Evolutionary conservation across 73 alveolate genomes (phyloP).

Genomic region (Paramecium octaurelia): DNA sequence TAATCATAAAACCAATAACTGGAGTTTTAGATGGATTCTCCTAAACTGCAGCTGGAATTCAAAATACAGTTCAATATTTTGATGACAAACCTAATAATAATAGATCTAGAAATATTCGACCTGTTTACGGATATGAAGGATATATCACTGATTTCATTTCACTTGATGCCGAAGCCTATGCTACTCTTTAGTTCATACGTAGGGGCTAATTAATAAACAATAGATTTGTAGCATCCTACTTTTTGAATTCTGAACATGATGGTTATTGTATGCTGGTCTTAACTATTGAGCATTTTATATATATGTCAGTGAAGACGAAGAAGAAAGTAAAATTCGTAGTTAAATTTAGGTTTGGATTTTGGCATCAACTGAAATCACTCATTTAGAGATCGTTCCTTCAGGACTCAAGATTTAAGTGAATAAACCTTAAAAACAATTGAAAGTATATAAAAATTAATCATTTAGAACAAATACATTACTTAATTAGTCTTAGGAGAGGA

Average conservation of each 20-base stretch:
- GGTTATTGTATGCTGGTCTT: background rate
- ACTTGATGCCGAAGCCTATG: constrained; percentile 48
- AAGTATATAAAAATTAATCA: background rate
- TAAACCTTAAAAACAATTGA: background rate
- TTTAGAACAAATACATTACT: background rate
- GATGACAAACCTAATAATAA: constrained; percentile 54
- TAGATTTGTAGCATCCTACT: background rate
- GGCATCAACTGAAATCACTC: background rate
- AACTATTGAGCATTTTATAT: background rate
- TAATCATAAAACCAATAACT: constrained; percentile 53
- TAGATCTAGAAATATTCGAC: constrained; percentile 50
- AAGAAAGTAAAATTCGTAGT: background rate
- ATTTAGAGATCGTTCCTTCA: background rate
- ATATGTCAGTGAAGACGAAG: background rate
- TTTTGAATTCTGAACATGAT: background rate
- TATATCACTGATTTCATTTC: background rate
- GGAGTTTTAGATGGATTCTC: constrained; percentile 53
- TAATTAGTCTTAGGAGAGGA: background rate
- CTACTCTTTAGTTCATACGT: background rate
- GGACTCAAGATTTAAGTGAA: background rate
- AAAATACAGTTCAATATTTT: background rate
- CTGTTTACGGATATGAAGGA: constrained; percentile 55
- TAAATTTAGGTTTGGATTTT: background rate
- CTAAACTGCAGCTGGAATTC: constrained; percentile 42
- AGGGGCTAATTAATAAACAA: background rate